Percentiles rank a stretch among this genome's conserved stretches.
Evolutionary conservation across 768 basidiomycete species (phyloP).

Genomic region (Saitozyma sp.): DNA sequence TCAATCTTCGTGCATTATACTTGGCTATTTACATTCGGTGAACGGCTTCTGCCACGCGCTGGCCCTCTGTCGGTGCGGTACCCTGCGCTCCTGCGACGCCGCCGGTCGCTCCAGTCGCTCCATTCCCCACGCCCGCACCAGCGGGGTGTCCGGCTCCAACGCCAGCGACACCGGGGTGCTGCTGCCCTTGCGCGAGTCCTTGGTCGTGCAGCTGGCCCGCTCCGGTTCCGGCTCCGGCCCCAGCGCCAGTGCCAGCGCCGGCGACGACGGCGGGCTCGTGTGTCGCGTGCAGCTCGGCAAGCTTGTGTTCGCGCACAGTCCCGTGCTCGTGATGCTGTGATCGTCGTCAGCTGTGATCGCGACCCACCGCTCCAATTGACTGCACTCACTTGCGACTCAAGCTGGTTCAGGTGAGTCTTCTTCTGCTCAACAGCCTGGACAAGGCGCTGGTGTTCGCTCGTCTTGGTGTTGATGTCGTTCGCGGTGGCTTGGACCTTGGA

Average conservation of each 20-base stretch:
- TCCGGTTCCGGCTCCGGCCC: background rate
- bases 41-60: slow-evolving; percentile 2
- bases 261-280: slow-evolving; percentile 11
- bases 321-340: slow-evolving; percentile 4
- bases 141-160: slow-evolving; percentile 1
- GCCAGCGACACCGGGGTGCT: background rate
- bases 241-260: slow-evolving; percentile 3
- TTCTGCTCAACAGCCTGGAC: background rate
- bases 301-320: slow-evolving; percentile 10
- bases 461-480: slow-evolving; percentile 1
- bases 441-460: slow-evolving; percentile 1
- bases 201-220: no score
- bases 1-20: no score
- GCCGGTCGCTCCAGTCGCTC: background rate
- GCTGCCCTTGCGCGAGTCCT: no score
- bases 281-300: slow-evolving; percentile 11
- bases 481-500: slow-evolving; percentile 6
- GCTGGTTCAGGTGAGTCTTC: slow-evolving; percentile 3
- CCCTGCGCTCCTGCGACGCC: slow-evolving; percentile 1
- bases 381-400: slow-evolving; percentile 1
- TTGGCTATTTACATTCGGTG: slow-evolving; percentile 1
- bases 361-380: background rate
- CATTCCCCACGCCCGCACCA: background rate
- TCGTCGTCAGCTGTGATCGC: background rate
- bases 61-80: slow-evolving; percentile 1